Conservation (phyloP, 495 filamentous ascomycete genomes). For the Trypethelium eluteriae region DNA sequence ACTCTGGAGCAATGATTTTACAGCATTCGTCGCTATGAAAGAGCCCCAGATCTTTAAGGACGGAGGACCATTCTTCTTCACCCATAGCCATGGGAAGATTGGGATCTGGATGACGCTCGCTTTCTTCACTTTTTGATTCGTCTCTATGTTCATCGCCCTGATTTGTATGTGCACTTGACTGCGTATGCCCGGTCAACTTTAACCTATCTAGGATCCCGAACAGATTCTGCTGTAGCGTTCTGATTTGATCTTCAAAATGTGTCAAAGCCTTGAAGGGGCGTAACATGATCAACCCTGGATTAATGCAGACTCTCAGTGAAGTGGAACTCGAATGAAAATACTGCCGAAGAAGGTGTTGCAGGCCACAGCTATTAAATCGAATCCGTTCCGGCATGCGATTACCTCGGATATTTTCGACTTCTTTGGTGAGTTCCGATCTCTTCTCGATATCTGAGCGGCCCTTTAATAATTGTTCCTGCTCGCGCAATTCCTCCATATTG, state of each 20-base stretch:
- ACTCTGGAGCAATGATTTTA: not conserved
- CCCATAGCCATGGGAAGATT: not conserved
- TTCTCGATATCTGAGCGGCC: not conserved
- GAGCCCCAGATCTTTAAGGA: not conserved
- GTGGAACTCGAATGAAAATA: not conserved
- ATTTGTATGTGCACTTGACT: not conserved
- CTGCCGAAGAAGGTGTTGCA: slow-evolving; percentile 5
- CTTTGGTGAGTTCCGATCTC: not conserved
- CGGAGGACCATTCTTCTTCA: not conserved
- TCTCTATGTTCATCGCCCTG: not conserved
- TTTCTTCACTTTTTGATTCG: not conserved
- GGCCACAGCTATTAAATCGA: not conserved
- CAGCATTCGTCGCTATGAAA: not conserved
- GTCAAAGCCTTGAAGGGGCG: not conserved
- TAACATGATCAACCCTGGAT: not conserved
- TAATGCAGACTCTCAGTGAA: not conserved
- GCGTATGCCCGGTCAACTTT: not conserved
- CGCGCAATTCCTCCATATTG: not conserved
- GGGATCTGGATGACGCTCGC: not conserved
- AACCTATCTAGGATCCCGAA: not conserved
- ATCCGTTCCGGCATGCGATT: slow-evolving; percentile 13
- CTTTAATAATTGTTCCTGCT: not conserved
- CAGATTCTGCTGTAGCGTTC: not conserved
- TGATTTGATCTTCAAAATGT: not conserved
- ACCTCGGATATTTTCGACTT: not conserved